phyloP scores from a whole-genome alignment of 2,329 filamentous ascomycete species.

The Arthroderma uncinatum region DNA sequence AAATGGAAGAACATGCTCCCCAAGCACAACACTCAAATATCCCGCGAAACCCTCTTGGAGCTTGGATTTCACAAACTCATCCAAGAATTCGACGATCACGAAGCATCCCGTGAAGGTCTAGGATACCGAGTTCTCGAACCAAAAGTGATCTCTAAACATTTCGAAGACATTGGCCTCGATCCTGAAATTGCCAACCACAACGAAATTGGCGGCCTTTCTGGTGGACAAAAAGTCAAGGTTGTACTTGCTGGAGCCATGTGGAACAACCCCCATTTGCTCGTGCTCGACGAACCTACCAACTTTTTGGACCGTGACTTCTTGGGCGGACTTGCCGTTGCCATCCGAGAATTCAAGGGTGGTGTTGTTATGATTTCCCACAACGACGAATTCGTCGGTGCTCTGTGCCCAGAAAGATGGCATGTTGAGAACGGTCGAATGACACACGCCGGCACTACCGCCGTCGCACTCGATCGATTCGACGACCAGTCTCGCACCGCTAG shows the following conservation, averaged over 20 bases:
- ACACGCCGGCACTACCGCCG: slow-evolving; percentile 58
- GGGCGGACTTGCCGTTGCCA: slow-evolving; percentile 91
- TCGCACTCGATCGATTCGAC: slow-evolving; percentile 75
- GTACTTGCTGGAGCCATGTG: slow-evolving; percentile 93
- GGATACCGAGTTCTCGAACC: slow-evolving; percentile 90
- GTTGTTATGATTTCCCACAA: slow-evolving; percentile 99
- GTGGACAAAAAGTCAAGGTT: slow-evolving; percentile 98
- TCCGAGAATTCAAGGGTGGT: slow-evolving; percentile 94
- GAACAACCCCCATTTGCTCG: slow-evolving; percentile 96
- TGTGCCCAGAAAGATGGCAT: slow-evolving; percentile 94
- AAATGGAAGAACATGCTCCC: slow-evolving; percentile 86
- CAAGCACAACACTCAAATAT: slow-evolving; percentile 87
- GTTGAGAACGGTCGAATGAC: slow-evolving; percentile 79
- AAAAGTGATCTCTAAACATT: slow-evolving; percentile 92
- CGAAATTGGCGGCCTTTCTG: slow-evolving; percentile 88
- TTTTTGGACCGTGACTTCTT: slow-evolving; percentile 97
- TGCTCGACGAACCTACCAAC: slow-evolving; percentile 97
- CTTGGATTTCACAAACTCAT: slow-evolving; percentile 86
- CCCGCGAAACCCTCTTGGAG: slow-evolving; percentile 77
- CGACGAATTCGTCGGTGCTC: slow-evolving; percentile 93
- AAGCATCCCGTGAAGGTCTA: slow-evolving; percentile 94
- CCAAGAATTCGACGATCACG: slow-evolving; percentile 97
- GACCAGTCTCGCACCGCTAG: slow-evolving; percentile 53
- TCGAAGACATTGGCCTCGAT: slow-evolving; percentile 90
- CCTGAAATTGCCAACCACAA: slow-evolving; percentile 99